Conservation (phyloP, 2,329 filamentous ascomycete genomes). For the Penicillium sp. region DNA sequence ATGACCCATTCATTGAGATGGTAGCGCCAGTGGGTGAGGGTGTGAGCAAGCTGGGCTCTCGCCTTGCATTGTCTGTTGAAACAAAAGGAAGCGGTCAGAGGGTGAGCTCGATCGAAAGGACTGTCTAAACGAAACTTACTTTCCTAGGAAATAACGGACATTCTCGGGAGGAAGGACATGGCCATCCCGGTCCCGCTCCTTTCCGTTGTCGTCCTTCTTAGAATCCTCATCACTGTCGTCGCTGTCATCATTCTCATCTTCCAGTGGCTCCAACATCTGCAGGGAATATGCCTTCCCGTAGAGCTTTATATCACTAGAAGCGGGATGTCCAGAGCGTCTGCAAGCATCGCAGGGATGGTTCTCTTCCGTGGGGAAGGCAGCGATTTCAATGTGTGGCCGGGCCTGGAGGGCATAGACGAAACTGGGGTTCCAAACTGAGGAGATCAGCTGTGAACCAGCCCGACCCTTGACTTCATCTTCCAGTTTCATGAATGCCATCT, state of each 20-base stretch:
- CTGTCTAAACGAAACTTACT: constrained; percentile 31
- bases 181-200: constrained; percentile 47
- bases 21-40: constrained; percentile 72
- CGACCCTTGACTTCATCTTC: constrained; percentile 69
- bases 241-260: constrained; percentile 47
- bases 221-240: constrained; percentile 35
- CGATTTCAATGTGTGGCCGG: constrained; percentile 61
- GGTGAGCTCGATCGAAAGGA: background rate
- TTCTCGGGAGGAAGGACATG: constrained; percentile 46
- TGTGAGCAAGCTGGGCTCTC: constrained; percentile 69
- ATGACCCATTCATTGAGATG: constrained; percentile 72
- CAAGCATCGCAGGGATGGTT: constrained; percentile 66
- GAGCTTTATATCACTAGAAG: constrained; percentile 64
- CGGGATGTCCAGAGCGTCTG: constrained; percentile 66
- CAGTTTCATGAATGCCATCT: constrained; percentile 68
- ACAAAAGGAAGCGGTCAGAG: background rate
- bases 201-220: constrained; percentile 33
- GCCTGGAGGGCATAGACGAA: constrained; percentile 67
- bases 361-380: constrained; percentile 45
- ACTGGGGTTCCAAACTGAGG: constrained; percentile 65
- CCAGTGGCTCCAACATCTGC: constrained; percentile 64
- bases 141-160: constrained; percentile 55
- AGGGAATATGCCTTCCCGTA: constrained; percentile 65
- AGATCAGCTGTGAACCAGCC: constrained; percentile 69
- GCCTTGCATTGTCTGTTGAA: constrained; percentile 53